Evolutionary conservation across 805 yeast genomes (phyloP).

Genomic region (Saccharomycopsis sp.): DNA sequence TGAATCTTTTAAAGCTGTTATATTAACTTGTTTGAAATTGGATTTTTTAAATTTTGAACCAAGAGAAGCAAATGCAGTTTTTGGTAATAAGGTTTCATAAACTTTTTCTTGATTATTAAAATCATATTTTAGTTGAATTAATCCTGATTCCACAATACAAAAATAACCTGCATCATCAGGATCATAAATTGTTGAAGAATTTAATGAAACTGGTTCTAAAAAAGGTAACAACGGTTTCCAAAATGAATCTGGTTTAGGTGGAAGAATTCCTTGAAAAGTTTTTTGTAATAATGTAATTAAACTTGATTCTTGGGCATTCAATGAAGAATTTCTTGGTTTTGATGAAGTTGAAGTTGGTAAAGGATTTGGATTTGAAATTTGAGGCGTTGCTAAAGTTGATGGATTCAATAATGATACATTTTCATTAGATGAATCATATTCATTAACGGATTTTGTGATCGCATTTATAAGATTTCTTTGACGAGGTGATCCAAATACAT

Average conservation of each 20-base stretch:
- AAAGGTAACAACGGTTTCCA: conserved; percentile 50
- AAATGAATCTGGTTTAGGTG: conserved; percentile 37
- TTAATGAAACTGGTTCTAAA: conserved; percentile 38
- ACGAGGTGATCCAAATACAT: conserved; percentile 15
- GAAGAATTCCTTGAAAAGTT: conserved; percentile 51
- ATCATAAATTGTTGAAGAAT: conserved; percentile 34
- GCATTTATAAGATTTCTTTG: conserved; percentile 16
- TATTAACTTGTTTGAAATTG: conserved; percentile 23
- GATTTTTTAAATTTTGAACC: conserved; percentile 13
- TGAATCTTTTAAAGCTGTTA: conserved; percentile 24
- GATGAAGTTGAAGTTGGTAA: neutral
- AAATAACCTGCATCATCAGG: conserved; percentile 28
- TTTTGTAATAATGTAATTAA: conserved; percentile 25
- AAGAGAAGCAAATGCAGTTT: conserved; percentile 66
- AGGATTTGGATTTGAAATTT: neutral
- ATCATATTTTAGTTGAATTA: conserved; percentile 34
- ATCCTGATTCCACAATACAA: conserved; percentile 37
- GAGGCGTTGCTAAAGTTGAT: neutral
- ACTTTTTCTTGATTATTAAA: conserved; percentile 34
- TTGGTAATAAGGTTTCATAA: conserved; percentile 48
- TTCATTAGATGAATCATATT: conserved; percentile 1
- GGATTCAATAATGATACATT: neutral
- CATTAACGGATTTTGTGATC: conserved; percentile 14
- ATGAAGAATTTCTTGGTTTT: neutral
- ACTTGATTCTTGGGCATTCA: neutral